Evolutionary conservation across 306 rosid species (phyloP), one percentile per base, ranked within the genome.

Genomic region (Gastrolobium bilobum): DNA sequence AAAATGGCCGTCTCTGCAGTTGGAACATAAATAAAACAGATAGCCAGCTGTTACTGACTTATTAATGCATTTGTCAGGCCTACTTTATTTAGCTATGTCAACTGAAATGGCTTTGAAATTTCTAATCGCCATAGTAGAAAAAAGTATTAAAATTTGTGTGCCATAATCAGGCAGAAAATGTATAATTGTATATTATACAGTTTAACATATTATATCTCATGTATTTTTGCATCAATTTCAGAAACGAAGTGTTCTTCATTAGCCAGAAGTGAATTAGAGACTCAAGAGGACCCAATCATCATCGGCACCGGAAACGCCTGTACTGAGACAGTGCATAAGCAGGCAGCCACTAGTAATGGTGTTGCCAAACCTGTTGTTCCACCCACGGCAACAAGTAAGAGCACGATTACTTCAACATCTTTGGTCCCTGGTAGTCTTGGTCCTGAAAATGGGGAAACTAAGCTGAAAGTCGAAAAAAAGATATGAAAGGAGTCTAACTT

Each of bases 171-270:
- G 7, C 56, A 38, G 71, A 68, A 39, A 67, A 61, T 35, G 60
- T 26, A n/a, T 63, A 13, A 11, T 43, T 56, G 76, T 50, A n/a
- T 75, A 44, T 51, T 63, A 8, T 67, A 39, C 44, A 61, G 57
- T 40, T 35, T 38, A 30, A 40, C 61, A 37, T 31, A 42, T 10
- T 54, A 20, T 48, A n/a, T 70, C 40, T 71, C 11, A 11, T 59
- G 60, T 26, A 52, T 40, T 78, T 59, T 74, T 47, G 60, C 58
- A 52, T 61, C 81, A 65, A 56, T 84, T 87, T 77, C 92, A 94
- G 98, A 92, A 83, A 91, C 92, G 31, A 87, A 87, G 84, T 93
- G 91, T 79, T 90, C 99, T 37, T 91, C 93, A 31, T 70, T 88
- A 52, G 97, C 98, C 70, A 85, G 93, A 86, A 88, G 73, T 71